Percentiles rank a stretch among this genome's conserved stretches.
These are phyloP conservation scores for Prillingera fragicola DNA, from an alignment of 1,284 basidiomycete species.

Conservation along the genomic window DNA sequence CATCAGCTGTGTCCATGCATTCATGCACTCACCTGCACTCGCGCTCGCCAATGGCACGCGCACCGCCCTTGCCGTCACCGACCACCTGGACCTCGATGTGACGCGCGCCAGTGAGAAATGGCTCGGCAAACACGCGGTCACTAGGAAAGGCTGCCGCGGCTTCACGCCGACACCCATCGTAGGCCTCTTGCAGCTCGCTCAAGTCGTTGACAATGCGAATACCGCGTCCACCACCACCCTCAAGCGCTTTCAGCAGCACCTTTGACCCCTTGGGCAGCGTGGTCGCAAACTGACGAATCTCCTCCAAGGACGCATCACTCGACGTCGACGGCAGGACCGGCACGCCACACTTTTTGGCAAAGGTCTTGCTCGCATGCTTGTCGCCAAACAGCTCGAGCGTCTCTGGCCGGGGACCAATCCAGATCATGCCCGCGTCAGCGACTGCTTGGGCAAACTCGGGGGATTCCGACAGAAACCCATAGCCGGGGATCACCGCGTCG, in stretches of 20 bases:
- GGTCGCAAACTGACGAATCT: conserved; percentile 12
- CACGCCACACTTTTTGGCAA: conserved; percentile 85
- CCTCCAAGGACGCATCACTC: conserved; percentile 8
- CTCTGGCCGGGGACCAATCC: conserved; percentile 59
- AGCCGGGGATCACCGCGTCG: conserved; percentile 51
- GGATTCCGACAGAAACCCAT: conserved; percentile 81
- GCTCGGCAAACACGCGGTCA: conserved; percentile 78
- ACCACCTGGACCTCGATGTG: conserved; percentile 83
- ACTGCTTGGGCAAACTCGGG: conserved; percentile 55
- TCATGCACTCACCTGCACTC: conserved; percentile 12
- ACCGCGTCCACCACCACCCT: conserved; percentile 69
- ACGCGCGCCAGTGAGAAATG: conserved; percentile 74
- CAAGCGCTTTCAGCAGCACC: conserved; percentile 62
- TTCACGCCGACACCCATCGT: conserved; percentile 78
- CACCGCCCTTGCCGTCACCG: conserved; percentile 13
- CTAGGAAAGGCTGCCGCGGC: conserved; percentile 79
- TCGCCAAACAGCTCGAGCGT: conserved; percentile 59
- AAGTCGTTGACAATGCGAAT: conserved; percentile 57
- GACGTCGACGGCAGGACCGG: conserved; percentile 14
- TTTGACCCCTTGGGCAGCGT: conserved; percentile 31
- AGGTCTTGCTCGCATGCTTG: conserved; percentile 62
- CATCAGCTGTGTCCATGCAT: not conserved
- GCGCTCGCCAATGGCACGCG: conserved; percentile 14
- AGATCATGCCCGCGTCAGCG: conserved; percentile 54
- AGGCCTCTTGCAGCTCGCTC: conserved; percentile 57